Conservation (phyloP, 805 yeast genomes). For the Metschnikowia cubensis region DNA sequence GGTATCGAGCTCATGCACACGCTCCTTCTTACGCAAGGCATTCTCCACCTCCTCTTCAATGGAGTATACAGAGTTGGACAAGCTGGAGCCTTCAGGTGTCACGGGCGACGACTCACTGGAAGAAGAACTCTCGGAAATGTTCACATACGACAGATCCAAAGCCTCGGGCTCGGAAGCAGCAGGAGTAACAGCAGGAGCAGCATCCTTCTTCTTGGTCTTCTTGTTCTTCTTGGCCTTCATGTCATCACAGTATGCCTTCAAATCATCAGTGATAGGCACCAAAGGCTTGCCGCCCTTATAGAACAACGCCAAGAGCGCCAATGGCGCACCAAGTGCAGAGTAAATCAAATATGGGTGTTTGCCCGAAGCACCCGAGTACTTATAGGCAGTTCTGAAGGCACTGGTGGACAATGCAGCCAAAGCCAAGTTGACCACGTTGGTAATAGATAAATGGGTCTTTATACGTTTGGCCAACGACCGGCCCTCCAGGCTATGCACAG, state of each 20-base stretch:
- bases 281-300: slow-evolving; percentile 9
- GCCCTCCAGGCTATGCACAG: slow-evolving; percentile 13
- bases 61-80: slow-evolving; percentile 14
- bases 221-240: background rate
- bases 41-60: slow-evolving; percentile 42
- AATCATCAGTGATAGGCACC: slow-evolving; percentile 1
- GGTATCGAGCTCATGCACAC: slow-evolving; percentile 26
- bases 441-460: slow-evolving; percentile 18
- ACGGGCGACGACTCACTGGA: slow-evolving; percentile 27
- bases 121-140: slow-evolving; percentile 38
- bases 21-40: slow-evolving; percentile 39
- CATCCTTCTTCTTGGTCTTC: background rate
- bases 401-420: slow-evolving; percentile 45
- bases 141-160: slow-evolving; percentile 39
- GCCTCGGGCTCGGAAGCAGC: slow-evolving; percentile 22
- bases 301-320: slow-evolving; percentile 23
- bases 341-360: slow-evolving; percentile 75
- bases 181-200: slow-evolving; percentile 2
- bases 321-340: slow-evolving; percentile 52
- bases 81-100: slow-evolving; percentile 20
- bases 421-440: slow-evolving; percentile 28
- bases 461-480: slow-evolving; percentile 18
- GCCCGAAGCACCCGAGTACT: slow-evolving; percentile 48
- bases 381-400: slow-evolving; percentile 53
- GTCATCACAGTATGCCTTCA: slow-evolving; percentile 1